Evolutionary conservation across 176 grass and related monocot genomes (phyloP), one percentile per base, ranked within the genome.

Genomic region (Raddia distichophylla): DNA sequence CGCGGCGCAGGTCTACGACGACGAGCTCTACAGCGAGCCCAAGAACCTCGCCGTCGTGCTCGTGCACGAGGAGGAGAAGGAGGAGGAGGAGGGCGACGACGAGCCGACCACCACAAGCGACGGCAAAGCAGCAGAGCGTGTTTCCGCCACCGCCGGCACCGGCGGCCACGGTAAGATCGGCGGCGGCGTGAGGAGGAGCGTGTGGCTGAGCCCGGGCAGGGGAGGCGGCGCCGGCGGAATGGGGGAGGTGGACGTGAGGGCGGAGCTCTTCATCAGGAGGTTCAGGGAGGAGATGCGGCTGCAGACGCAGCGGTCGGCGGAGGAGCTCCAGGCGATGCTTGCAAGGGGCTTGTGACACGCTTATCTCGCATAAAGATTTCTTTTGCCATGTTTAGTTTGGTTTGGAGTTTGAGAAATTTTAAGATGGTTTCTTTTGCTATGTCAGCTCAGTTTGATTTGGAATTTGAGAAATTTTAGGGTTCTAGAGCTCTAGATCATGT

Each of bases 281-380:
- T 97, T 97, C 80, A 93, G 73, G 86, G 91, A 97, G 83, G 91
- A 97, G 80, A 97, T 91, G 94, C 86, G 84, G 72, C 86, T 82
- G n/a, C 88, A 97, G 86, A 97, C 72, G 43, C 91, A 94, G 76
- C 57, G 67, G 34, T 97, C 94, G 8, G 86, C 88, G 0, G 74
- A 89, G 63, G 94, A 97, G 67, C 79, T 91, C 54, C 89, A 83
- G 33, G 83, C 91, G 79, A 93, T 86, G 90, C 74, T 89, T 15
- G 83, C 76, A 0, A 73, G 90, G 52, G 91, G 88, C 10, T 75
- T 89, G 80, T 83, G 80, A 27, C 27, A 27, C 27, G 27, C 27
- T 27, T 27, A 27, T 27, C 27, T 27, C 27, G 27, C 27, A 1
- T 27, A 27, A 27, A 0, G 27, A 27, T 27, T 27, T 27, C 27